phyloP scores from a whole-genome alignment of 306 rosid genomes.

The Sicyos baderoa region DNA sequence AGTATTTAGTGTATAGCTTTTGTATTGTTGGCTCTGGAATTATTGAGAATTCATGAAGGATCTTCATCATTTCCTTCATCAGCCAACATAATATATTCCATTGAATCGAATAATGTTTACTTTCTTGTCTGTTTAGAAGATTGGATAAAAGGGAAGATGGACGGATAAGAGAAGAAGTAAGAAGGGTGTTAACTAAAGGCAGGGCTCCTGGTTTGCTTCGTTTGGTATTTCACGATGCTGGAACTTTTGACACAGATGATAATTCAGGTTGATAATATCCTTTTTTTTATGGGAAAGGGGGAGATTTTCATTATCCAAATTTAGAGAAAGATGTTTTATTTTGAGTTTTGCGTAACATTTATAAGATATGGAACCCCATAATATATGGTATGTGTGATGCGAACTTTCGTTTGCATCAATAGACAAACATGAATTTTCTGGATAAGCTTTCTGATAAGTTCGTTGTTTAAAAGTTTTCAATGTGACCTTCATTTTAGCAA shows the following conservation, averaged over 20 bases:
- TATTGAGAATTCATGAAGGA: neutral
- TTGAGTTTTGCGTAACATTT: neutral
- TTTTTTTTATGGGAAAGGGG: neutral
- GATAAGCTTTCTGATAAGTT: neutral
- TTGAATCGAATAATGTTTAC: neutral
- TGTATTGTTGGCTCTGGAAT: neutral
- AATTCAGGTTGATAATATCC: conserved; percentile 40
- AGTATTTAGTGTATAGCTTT: neutral
- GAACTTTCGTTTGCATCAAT: neutral
- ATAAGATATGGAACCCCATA: neutral
- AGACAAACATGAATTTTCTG: neutral
- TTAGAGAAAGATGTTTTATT: neutral
- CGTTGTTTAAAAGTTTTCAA: conserved; percentile 6
- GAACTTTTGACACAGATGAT: conserved; percentile 61
- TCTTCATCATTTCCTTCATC: neutral
- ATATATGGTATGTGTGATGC: neutral
- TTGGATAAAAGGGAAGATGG: conserved; percentile 35
- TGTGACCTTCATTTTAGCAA: neutral
- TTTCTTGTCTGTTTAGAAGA: conserved; percentile 29
- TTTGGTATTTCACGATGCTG: conserved; percentile 87
- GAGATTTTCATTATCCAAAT: conserved; percentile 2
- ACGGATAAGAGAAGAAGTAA: conserved; percentile 54
- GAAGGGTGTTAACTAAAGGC: conserved; percentile 58
- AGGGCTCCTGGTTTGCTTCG: conserved; percentile 88
- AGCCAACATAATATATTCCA: neutral